Conservation (phyloP, 1,284 basidiomycete species). For the Phylloporus gajari region DNA sequence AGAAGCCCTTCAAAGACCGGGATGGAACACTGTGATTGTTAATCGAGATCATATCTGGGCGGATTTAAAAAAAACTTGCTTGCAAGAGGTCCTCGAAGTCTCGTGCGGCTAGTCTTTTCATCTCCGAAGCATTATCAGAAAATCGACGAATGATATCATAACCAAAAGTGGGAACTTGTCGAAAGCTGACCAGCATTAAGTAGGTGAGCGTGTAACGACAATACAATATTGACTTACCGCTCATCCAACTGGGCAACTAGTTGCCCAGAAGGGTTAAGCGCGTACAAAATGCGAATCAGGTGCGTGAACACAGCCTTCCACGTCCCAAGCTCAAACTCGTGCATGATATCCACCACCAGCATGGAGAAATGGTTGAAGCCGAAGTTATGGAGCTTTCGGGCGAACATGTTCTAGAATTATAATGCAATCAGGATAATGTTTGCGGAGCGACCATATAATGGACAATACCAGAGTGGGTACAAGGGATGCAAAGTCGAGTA, state of each 20-base stretch:
- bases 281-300: neutral
- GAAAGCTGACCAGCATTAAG: neutral
- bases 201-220: too few relatives aligned
- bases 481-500: neutral
- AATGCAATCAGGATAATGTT: neutral
- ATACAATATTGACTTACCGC: neutral
- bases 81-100: slow-evolving; percentile 45
- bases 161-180: slow-evolving; percentile 19
- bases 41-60: too few relatives aligned
- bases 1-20: too few relatives aligned
- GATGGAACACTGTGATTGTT: too few relatives aligned
- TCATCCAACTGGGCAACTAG: neutral
- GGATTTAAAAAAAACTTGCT: slow-evolving; percentile 24
- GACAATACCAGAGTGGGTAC: neutral
- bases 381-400: neutral
- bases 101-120: slow-evolving; percentile 24
- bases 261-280: neutral
- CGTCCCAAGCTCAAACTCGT: neutral
- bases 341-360: neutral
- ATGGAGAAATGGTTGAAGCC: neutral
- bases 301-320: neutral
- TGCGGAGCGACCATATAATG: neutral
- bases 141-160: slow-evolving; percentile 15
- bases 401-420: neutral
- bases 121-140: slow-evolving; percentile 25